Percentiles rank a stretch among this genome's conserved stretches.
Conservation (phyloP, 805 yeast genomes). For the Candida silvicultrix region DNA sequence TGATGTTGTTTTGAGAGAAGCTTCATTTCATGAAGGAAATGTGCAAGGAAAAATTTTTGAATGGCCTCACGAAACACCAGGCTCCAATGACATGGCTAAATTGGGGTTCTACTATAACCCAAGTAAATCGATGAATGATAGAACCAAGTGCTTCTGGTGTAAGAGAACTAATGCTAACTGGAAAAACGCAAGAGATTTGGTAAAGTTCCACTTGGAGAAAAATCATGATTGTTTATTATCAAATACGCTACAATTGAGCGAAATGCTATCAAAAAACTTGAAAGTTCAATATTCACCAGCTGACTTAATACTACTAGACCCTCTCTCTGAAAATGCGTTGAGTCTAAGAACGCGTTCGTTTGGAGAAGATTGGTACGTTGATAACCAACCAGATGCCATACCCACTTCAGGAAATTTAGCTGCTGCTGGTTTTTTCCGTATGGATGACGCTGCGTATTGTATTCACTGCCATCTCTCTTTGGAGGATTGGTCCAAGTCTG, state of each 20-base stretch:
- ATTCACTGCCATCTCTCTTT: constrained; percentile 55
- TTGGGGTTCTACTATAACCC: constrained; percentile 64
- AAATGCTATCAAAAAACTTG: constrained; percentile 14
- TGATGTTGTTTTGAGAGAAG: constrained; percentile 3
- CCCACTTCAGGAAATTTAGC: constrained; percentile 40
- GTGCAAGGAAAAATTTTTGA: constrained; percentile 6
- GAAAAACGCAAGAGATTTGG: constrained; percentile 45
- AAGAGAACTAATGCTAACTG: constrained; percentile 50
- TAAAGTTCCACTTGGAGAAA: constrained; percentile 35
- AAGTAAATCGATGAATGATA: constrained; percentile 38
- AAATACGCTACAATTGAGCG: constrained; percentile 18
- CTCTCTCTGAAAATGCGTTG: constrained; percentile 24
- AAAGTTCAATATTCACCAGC: constrained; percentile 14
- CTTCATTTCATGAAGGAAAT: constrained; percentile 10
- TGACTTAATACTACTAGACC: constrained; percentile 25
- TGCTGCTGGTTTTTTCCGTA: constrained; percentile 58
- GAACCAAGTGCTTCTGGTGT: constrained; percentile 56
- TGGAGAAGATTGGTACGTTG: constrained; percentile 40
- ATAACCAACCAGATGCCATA: constrained; percentile 27
- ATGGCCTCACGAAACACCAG: constrained; percentile 24
- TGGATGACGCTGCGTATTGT: constrained; percentile 55
- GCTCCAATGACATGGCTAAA: constrained; percentile 38
- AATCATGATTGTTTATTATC: constrained; percentile 28
- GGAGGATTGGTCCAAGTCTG: constrained; percentile 68
- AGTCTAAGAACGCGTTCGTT: constrained; percentile 34